Percentiles rank a stretch among this genome's conserved stretches.
Evolutionary conservation across 2,329 filamentous ascomycete species (phyloP).

Genomic region (Myriosclerotinia duriaeana): DNA sequence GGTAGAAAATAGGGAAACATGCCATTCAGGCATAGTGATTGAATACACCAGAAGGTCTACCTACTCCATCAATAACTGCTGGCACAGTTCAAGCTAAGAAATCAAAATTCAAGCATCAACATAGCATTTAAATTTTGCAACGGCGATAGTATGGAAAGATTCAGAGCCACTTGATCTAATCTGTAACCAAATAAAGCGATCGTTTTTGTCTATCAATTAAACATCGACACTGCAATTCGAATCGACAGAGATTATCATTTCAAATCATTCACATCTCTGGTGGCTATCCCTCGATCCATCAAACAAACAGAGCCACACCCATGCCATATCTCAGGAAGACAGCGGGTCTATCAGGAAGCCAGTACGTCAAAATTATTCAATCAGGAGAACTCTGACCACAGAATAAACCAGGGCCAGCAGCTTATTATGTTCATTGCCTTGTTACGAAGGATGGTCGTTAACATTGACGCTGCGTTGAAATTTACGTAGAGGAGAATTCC

Average conservation of each 20-base stretch:
- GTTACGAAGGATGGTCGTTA: background rate
- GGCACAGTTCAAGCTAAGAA: background rate
- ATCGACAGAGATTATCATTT: background rate
- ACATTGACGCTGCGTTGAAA: background rate
- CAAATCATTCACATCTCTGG: background rate
- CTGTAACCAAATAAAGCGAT: background rate
- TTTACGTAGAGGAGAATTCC: background rate
- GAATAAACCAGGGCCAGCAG: background rate
- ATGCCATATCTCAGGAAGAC: background rate
- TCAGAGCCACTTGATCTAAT: constrained; percentile 10
- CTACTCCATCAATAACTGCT: background rate
- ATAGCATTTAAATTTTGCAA: background rate
- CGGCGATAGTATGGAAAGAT: background rate
- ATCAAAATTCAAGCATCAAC: background rate
- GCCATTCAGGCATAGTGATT: background rate
- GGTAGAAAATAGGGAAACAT: background rate
- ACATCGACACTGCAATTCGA: background rate
- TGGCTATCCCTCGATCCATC: background rate
- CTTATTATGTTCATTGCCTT: background rate
- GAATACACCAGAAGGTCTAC: background rate
- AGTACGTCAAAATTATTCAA: background rate
- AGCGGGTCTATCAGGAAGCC: background rate
- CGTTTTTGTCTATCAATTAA: background rate
- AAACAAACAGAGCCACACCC: background rate
- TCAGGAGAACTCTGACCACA: background rate